Evolutionary conservation across 2,329 filamentous ascomycete species (phyloP), one percentile per base, ranked within the genome.

Genomic region (Westerdykella aurantiaca): DNA sequence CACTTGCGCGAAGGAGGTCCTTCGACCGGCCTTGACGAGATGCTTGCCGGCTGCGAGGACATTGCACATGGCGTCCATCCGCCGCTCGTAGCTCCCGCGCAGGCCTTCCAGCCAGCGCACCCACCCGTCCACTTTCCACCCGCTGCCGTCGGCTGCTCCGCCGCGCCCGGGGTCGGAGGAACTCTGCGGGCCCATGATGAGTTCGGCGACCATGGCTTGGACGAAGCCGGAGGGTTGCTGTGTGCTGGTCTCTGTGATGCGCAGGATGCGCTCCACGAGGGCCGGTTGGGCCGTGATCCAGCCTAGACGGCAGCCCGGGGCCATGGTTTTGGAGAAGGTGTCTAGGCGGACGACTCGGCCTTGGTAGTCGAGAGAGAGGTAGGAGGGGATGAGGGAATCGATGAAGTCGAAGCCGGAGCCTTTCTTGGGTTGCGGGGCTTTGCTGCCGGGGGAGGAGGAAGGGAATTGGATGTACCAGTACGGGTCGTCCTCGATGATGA

Each of bases 401-500:
- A 96, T 72, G 69, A 90, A 96, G 1, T 77, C 71, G 57, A 82
- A 91, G 9, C 88, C 88, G 0, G 77, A 79, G 35, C 57, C 75
- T 72, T 55, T 78, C 72, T 60, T 80, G 42, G 56, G 69, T 47
- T 50, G 66, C 43, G 55, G 63, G 47, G 47, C 46, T 46, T 37
- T 46, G 40, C 37, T 45, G 31, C 53, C 58, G 41, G 72, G 61
- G 7, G 70, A 78, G 0, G 86, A 83, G 0, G 86, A 86, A 0
- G 88, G 88, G 67, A 81, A 96, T 64, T 96, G 91, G 7, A 97
- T 75, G 66, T 93, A 91, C 87, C 88, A 96, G 72, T 96, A 96
- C 5, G 91, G 91, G 50, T 96, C 90, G 57, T 97, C 91, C 67
- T 97, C 91, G 49, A 94, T 72, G 52, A 96, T 95, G 58, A 96